Conservation (phyloP, 768 basidiomycete genomes). For the Boletus bicolor region DNA sequence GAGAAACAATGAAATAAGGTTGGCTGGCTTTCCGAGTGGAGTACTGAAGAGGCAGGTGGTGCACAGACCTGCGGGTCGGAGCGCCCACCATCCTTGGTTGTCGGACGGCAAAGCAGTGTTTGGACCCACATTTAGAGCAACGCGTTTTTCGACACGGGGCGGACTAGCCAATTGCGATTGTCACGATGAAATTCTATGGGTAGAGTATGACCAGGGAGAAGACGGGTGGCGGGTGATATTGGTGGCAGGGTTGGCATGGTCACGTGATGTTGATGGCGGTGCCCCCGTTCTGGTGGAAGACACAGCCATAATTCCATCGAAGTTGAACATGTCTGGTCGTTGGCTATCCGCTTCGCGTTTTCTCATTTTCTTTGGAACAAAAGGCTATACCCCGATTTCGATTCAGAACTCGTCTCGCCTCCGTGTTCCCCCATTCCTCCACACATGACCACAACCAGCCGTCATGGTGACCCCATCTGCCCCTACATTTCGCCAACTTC, state of each 20-base stretch:
- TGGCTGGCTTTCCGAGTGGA: not conserved
- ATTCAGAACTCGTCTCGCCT: not conserved
- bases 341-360: not conserved
- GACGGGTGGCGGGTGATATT: not conserved
- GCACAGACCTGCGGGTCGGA: constrained; percentile 9
- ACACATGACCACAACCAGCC: not conserved
- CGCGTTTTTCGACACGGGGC: not conserved
- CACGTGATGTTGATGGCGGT: constrained; percentile 18
- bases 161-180: constrained; percentile 3
- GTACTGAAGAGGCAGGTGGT: not conserved
- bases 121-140: constrained; percentile 1
- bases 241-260: not conserved
- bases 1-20: not conserved
- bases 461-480: not conserved
- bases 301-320: constrained; percentile 11
- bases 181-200: not conserved
- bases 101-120: constrained; percentile 15
- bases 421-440: not conserved
- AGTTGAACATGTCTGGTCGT: not conserved
- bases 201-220: not conserved
- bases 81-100: constrained; percentile 17
- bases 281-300: constrained; percentile 12
- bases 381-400: constrained; percentile 16
- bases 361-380: not conserved
- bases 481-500: not conserved